Conservation (phyloP, 1,139 yeast genomes). For the Spathaspora sp. region DNA sequence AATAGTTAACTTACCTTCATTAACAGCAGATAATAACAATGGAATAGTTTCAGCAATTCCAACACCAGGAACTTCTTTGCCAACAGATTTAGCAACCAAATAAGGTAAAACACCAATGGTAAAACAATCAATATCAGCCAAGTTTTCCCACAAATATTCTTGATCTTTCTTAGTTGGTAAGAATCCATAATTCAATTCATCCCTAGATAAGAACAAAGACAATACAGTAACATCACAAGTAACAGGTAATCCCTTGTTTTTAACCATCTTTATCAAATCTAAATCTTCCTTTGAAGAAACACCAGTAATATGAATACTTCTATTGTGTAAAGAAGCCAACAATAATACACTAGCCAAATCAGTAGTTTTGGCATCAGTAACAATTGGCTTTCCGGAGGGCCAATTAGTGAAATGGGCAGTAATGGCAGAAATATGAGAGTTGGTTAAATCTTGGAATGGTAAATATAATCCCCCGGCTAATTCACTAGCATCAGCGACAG, state of each 20-base stretch:
- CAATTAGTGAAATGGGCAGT: conserved; percentile 79
- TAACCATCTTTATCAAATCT: conserved; percentile 81
- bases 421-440: conserved; percentile 70
- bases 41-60: conserved; percentile 84
- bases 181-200: conserved; percentile 65
- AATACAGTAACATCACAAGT: conserved; percentile 90
- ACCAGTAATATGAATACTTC: conserved; percentile 87
- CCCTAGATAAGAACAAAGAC: conserved; percentile 73
- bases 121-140: conserved; percentile 78
- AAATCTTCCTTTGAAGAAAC: conserved; percentile 82
- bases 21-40: conserved; percentile 77
- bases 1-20: conserved; percentile 67
- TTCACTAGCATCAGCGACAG: conserved; percentile 60
- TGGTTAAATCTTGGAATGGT: conserved; percentile 74
- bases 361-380: conserved; percentile 90
- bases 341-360: conserved; percentile 88
- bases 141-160: conserved; percentile 75
- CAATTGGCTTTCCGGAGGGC: conserved; percentile 83
- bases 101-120: conserved; percentile 83
- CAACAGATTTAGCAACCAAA: conserved; percentile 63
- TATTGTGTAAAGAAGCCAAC: conserved; percentile 83
- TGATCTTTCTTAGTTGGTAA: conserved; percentile 83
- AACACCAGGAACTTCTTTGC: conserved; percentile 64
- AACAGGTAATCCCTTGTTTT: conserved; percentile 75
- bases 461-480: conserved; percentile 78